Evolutionary conservation across 345 rosid genomes (phyloP).

Genomic region (Eutrema japonicum): DNA sequence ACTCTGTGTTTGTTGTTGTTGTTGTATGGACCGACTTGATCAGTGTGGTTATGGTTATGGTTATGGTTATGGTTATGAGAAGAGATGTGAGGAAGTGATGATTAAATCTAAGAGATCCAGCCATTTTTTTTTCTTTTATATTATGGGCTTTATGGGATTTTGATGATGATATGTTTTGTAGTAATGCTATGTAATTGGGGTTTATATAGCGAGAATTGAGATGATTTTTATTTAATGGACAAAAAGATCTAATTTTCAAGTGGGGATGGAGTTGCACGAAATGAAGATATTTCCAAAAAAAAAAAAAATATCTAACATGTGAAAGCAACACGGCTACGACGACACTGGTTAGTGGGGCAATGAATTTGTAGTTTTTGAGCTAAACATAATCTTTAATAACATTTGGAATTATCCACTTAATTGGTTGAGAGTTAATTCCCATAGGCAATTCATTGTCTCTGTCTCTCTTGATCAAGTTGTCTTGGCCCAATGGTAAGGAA

Average conservation of each 20-base stretch:
- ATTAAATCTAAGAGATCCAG: slow-evolving; percentile 11
- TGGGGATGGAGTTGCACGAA: slow-evolving; percentile 19
- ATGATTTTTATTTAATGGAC: neutral
- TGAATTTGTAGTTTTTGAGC: slow-evolving; percentile 19
- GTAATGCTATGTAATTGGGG: neutral
- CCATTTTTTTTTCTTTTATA: slow-evolving; percentile 13
- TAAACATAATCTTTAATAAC: slow-evolving; percentile 26
- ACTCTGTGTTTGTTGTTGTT: slow-evolving; percentile 47
- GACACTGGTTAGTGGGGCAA: slow-evolving; percentile 31
- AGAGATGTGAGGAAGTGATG: slow-evolving; percentile 23
- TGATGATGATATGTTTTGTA: slow-evolving; percentile 29
- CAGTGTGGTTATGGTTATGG: slow-evolving; percentile 12
- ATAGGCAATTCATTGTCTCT: neutral
- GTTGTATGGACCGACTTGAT: slow-evolving; percentile 18
- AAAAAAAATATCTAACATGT: slow-evolving; percentile 25
- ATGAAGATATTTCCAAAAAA: slow-evolving; percentile 26
- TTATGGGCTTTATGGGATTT: slow-evolving; percentile 2
- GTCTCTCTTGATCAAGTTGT: too few relatives aligned
- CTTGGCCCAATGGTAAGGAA: too few relatives aligned
- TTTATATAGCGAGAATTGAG: slow-evolving; percentile 17
- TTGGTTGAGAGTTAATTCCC: slow-evolving; percentile 11
- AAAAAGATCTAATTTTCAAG: slow-evolving; percentile 9
- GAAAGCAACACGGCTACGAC: slow-evolving; percentile 30
- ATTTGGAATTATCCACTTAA: slow-evolving; percentile 21
- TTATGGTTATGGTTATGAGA: slow-evolving; percentile 15